These are phyloP conservation scores for Sarcocystis neurona DNA, from an alignment of 169 alveolate species.

Conservation along the genomic window DNA sequence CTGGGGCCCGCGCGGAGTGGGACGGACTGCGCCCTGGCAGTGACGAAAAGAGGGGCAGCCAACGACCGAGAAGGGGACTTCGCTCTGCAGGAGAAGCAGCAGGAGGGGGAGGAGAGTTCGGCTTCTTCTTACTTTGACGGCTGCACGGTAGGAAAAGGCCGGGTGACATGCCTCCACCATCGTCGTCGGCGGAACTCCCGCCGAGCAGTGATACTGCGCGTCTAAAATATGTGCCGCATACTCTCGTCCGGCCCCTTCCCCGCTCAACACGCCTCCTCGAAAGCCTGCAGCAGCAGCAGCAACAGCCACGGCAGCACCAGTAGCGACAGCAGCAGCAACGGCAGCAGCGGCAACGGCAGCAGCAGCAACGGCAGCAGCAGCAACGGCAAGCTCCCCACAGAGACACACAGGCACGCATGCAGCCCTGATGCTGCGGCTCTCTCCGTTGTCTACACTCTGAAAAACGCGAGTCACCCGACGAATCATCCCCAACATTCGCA, in stretches of 20 bases:
- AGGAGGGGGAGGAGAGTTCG: not conserved
- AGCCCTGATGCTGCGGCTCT: not conserved
- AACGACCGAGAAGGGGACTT: not conserved
- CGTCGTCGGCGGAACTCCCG: conserved; percentile 96
- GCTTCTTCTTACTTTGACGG: conserved; percentile 39
- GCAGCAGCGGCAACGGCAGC: not conserved
- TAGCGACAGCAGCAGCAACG: not conserved
- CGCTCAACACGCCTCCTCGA: conserved; percentile 94
- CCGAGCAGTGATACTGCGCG: conserved; percentile 75
- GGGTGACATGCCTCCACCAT: conserved; percentile 96
- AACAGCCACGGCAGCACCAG: not conserved
- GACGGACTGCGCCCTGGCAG: too few species aligned
- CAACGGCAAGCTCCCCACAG: not conserved
- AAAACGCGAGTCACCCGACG: too few species aligned
- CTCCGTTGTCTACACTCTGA: too few species aligned
- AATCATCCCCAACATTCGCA: too few species aligned
- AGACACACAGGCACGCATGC: not conserved
- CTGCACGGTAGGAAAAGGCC: conserved; percentile 83
- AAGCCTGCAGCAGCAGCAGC: conserved; percentile 66
- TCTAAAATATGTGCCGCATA: conserved; percentile 97
- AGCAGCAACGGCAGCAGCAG: not conserved
- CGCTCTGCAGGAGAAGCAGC: not conserved
- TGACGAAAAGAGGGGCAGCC: not conserved
- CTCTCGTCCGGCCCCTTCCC: conserved; percentile 98
- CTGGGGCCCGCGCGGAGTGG: not conserved